Conservation (phyloP, 129 eudicot species). For the Kitagawia praeruptora region DNA sequence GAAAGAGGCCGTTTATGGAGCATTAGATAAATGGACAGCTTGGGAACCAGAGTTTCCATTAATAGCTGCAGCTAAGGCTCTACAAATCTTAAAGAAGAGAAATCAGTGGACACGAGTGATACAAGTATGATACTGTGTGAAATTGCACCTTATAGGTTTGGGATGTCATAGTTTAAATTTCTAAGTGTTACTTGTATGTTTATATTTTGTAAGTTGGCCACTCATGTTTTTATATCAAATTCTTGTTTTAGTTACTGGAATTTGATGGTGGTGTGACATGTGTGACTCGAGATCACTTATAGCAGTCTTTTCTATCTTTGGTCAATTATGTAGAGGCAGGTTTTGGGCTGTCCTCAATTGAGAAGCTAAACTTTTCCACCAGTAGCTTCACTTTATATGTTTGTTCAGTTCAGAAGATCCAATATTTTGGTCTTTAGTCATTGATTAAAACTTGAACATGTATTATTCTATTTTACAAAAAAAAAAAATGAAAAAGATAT, state of each 20-base stretch:
- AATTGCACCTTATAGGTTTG: not conserved
- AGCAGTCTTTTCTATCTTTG: not conserved
- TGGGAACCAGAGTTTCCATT: constrained; percentile 90
- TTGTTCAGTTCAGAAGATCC: not conserved
- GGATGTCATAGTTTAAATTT: not conserved
- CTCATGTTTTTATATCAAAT: not conserved
- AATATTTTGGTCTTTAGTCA: not conserved
- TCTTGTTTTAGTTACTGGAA: not conserved
- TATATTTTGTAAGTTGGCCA: not conserved
- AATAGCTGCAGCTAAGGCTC: constrained; percentile 84
- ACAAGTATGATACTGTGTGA: constrained; percentile 39
- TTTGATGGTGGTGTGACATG: not conserved
- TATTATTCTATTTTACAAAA: not conserved
- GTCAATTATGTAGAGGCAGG: not conserved
- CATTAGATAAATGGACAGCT: constrained; percentile 81
- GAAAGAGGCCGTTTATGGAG: constrained; percentile 83
- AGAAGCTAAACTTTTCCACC: not conserved
- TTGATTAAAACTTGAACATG: not conserved
- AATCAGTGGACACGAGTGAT: constrained; percentile 72
- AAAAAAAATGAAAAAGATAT: not conserved
- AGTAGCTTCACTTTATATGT: not conserved
- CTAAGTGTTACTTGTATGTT: not conserved
- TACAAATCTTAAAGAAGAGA: constrained; percentile 57
- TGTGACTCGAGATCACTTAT: not conserved
- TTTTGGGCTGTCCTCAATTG: not conserved